Evolutionary conservation across 202 grass and related monocot species (phyloP), one percentile per base, ranked within the genome.

Genomic region (Elaeis oleifera): DNA sequence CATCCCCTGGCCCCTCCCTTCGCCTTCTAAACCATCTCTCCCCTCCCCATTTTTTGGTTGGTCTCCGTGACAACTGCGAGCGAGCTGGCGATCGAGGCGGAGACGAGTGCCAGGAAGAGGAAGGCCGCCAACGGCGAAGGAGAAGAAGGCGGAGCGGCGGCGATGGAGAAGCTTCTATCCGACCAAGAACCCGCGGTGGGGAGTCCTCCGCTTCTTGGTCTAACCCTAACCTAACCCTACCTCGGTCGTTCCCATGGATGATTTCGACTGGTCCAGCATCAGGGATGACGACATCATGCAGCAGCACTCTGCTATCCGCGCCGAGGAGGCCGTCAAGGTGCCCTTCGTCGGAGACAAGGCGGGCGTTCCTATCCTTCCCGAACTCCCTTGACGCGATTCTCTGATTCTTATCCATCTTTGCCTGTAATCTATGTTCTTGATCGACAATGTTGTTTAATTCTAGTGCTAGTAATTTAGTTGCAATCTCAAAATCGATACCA

Each of bases 341-440:
- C 84, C 92, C 44, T 89, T 58, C 53, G 64, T 96, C 52, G 84
- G 84, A n/a, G 61, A 81, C 54, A 96, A 89, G 87, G 92, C 82
- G 70, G 64, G 70, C 20, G 55, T 11, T 13, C 17, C 32, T 56
- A 18, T 5, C 17, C 8, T 5, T 25, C 16, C 15, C 36, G 36
- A 44, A 13, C 36, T 44, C 36, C 36, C 1, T 44, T 44, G 36
- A 44, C 3, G 36, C 36, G 9, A 44, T 44, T 44, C 9, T 13
- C 9, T 44, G 36, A 13, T 44, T 44, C 9, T 44, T 8, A 2
- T 1, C 36, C 2, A 44, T 44, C 8, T 13, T 44, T 44, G 9
- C 13, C 36, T 44, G 7, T 44, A 44, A 13, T 44, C 9, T 44
- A 8, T 14, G 9, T 3, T 44, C 36, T 44, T 14, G 9, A 44